phyloP scores from a whole-genome alignment of 345 rosid genomes.

The Gossypium longicalyx region DNA sequence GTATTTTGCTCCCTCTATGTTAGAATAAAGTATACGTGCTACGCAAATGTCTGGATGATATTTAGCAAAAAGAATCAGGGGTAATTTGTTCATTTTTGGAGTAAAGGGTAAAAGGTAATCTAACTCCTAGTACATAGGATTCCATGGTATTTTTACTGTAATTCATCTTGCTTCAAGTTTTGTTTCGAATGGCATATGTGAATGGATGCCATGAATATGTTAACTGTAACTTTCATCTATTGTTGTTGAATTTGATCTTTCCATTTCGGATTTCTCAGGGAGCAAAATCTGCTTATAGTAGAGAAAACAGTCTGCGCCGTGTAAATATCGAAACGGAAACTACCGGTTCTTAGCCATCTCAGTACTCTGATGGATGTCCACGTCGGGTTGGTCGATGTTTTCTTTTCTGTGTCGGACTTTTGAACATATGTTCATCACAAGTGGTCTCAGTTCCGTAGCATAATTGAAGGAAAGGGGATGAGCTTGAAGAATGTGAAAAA shows the following conservation, averaged over 20 bases:
- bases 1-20: no score
- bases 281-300: conserved; percentile 60
- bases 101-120: no score
- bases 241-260: not conserved
- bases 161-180: not conserved
- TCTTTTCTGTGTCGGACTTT: not conserved
- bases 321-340: conserved; percentile 27
- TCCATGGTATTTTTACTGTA: not conserved
- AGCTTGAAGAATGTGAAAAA: no score
- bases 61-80: no score
- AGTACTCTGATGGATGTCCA: not conserved
- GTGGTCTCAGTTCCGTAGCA: no score
- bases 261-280: conserved; percentile 45
- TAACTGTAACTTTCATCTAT: not conserved
- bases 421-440: no score
- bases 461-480: no score
- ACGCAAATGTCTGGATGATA: no score
- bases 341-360: conserved; percentile 19
- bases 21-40: no score
- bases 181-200: not conserved
- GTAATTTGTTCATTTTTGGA: no score
- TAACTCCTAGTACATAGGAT: no score
- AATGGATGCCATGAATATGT: no score
- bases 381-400: not conserved
- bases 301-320: conserved; percentile 80